Conservation (phyloP, 352 stramenopile genomes). For the Phytophthora lateralis region DNA sequence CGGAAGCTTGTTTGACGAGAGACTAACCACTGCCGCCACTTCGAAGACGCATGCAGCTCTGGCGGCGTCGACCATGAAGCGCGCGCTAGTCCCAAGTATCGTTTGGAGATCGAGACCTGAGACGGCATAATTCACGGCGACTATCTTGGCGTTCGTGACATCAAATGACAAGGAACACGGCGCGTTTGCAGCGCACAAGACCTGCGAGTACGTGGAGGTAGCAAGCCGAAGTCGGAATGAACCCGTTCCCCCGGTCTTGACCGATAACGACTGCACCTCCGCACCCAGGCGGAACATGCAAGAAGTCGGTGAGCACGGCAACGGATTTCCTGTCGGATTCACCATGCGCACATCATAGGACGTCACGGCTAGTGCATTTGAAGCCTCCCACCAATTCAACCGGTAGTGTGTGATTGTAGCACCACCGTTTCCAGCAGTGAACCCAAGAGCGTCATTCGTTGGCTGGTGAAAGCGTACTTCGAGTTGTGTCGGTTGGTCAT, state of each 20-base stretch:
- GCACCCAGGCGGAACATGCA: constrained; percentile 93
- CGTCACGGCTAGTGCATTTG: constrained; percentile 43
- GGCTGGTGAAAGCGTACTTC: constrained; percentile 79
- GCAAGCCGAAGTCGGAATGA: constrained; percentile 75
- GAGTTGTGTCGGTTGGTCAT: constrained; percentile 75
- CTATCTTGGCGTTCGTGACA: constrained; percentile 4
- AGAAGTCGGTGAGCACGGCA: constrained; percentile 37
- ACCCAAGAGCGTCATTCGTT: constrained; percentile 70
- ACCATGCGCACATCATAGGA: constrained; percentile 67
- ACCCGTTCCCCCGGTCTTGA: constrained; percentile 64
- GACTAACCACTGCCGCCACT: constrained; percentile 42
- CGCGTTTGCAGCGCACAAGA: constrained; percentile 31
- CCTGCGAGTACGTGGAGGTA: constrained; percentile 39
- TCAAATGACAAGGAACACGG: constrained; percentile 49
- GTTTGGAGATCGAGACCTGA: constrained; percentile 64
- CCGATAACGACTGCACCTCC: constrained; percentile 90
- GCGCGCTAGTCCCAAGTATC: constrained; percentile 74
- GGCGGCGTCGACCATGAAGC: constrained; percentile 63
- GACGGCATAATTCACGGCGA: constrained; percentile 72
- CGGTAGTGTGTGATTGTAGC: constrained; percentile 67
- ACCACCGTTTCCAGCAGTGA: constrained; percentile 58
- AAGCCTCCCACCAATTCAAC: constrained; percentile 53
- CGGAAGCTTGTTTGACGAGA: constrained; percentile 43
- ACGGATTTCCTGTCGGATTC: constrained; percentile 20
- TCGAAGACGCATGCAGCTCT: constrained; percentile 59